Evolutionary conservation across 208 protist species (phyloP), one percentile per base, ranked within the genome.

Genomic region (Paratrypanosoma confusum): DNA sequence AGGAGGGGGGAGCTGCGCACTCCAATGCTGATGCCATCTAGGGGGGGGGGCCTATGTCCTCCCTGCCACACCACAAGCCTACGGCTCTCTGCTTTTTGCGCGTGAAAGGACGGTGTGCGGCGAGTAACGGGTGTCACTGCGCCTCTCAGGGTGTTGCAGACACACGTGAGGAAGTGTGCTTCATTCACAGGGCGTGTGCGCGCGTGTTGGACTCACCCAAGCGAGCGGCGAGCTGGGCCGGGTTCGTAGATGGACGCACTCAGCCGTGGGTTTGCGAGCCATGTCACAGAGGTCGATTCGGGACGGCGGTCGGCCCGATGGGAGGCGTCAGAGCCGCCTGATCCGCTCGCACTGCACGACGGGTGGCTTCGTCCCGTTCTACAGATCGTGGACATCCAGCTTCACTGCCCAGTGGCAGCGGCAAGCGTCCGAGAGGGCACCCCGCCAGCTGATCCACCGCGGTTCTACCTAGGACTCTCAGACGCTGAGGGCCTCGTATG

Each of bases 341-440:
- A 34, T 14, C 29, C n/a, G 11, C 0, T 17, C 53, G 6, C 49
- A 67, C 25, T 13, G 39, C 6, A 13, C 48, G 5, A 54, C 41
- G 7, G 34, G 7, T 81, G 76, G 70, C 48, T 39, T 28, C 44
- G 52, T 36, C 65, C 65, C 1, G 62, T 50, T 13, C 51, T 96
- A 6, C 82, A 94, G 38, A 52, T 89, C 4, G 66, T 87, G 24
- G 71, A 82, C 35, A 85, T 89, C 42, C 75, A 92, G 27, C 69
- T 79, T 16, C 82, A 76, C 52, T 75, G 68, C 7, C 46, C 31
- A 10, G 7, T 32, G 6, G 36, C 51, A 10, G 29, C 42, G 35
- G 21, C 13, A 10, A 14, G 6, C 23, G 29, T 34, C 10, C 10
- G n/a, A n/a, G n/a, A n/a, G 23, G 36, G 54, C 1, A 5, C 26